A percentile compares a stretch with the other conserved stretches of the same genome.
Evolutionary conservation across 768 basidiomycete species (phyloP).

Genomic region (Amanita rimosa): DNA sequence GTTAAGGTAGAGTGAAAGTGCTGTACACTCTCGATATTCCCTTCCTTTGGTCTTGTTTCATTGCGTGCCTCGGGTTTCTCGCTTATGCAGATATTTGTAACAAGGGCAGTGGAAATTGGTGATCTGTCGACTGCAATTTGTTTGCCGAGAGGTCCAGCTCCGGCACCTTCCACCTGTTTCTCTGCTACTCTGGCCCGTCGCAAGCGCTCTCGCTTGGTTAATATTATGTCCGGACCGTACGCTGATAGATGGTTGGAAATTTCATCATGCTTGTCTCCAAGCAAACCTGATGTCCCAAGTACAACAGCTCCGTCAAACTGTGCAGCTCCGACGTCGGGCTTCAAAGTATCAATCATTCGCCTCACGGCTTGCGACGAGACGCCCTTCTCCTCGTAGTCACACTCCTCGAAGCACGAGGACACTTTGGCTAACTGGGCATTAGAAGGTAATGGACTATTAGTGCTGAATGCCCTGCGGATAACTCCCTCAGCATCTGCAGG

Average conservation of each 20-base stretch:
- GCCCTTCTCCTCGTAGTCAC: neutral
- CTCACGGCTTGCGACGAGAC: neutral
- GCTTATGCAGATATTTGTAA: too few relatives aligned
- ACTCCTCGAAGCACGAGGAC: conserved; percentile 10
- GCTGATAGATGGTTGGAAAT: neutral
- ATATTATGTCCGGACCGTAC: conserved; percentile 16
- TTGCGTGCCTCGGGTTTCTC: too few relatives aligned
- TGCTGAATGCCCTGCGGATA: conserved; percentile 36
- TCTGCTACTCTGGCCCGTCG: conserved; percentile 5
- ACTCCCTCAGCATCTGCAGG: neutral
- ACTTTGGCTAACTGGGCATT: conserved; percentile 20
- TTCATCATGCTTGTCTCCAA: neutral
- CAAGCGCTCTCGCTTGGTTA: conserved; percentile 30
- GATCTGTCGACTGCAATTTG: neutral
- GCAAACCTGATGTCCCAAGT: neutral
- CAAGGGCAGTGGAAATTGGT: too few relatives aligned
- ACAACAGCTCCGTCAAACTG: neutral
- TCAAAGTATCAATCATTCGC: neutral
- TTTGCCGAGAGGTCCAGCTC: neutral
- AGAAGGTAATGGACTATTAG: conserved; percentile 24
- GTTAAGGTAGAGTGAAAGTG: too few relatives aligned
- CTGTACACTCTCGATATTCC: too few relatives aligned
- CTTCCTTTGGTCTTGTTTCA: too few relatives aligned
- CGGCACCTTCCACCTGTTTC: neutral
- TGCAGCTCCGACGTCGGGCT: neutral